Evolutionary conservation across 192 early-diverging fungal genomes (phyloP).

Genomic region (Mortierella claussenii): DNA sequence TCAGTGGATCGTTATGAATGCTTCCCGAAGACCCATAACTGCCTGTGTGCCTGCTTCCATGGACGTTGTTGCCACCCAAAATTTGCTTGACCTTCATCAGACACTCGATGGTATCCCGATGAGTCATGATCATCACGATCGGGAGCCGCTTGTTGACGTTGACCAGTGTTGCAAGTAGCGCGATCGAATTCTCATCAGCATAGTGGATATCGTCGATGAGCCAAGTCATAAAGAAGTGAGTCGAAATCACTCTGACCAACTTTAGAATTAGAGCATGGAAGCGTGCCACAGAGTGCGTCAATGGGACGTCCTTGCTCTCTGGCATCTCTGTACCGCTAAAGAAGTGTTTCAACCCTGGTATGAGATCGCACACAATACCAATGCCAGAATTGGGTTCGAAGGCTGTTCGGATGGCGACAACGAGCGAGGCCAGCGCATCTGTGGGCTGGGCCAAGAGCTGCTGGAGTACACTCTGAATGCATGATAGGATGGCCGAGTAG

Average conservation of each 20-base stretch:
- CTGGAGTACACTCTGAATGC: conserved; percentile 39
- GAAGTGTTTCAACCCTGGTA: conserved; percentile 44
- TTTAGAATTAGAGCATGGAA: conserved; percentile 50
- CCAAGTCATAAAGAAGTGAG: conserved; percentile 54
- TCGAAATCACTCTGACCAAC: conserved; percentile 43
- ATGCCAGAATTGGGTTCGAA: conserved; percentile 46
- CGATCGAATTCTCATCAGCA: conserved; percentile 49
- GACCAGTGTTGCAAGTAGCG: conserved; percentile 28
- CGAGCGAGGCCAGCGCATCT: conserved; percentile 32
- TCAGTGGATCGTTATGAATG: conserved; percentile 21
- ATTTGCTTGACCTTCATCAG: conserved; percentile 45
- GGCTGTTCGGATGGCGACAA: conserved; percentile 45
- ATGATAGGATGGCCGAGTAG: conserved; percentile 37
- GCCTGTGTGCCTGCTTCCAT: conserved; percentile 9
- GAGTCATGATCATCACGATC: conserved; percentile 47
- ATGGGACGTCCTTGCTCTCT: conserved; percentile 25
- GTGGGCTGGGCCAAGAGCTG: conserved; percentile 44
- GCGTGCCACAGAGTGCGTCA: conserved; percentile 32
- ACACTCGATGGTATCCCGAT: conserved; percentile 35
- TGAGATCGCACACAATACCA: conserved; percentile 40
- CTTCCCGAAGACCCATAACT: conserved; percentile 9
- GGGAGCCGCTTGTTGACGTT: conserved; percentile 45
- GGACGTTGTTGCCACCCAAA: conserved; percentile 15
- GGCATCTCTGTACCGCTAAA: conserved; percentile 26
- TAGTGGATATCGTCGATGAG: conserved; percentile 48